phyloP scores from a whole-genome alignment of 2,329 filamentous ascomycete genomes.

The Hymenotorrendiella dingleyae region DNA sequence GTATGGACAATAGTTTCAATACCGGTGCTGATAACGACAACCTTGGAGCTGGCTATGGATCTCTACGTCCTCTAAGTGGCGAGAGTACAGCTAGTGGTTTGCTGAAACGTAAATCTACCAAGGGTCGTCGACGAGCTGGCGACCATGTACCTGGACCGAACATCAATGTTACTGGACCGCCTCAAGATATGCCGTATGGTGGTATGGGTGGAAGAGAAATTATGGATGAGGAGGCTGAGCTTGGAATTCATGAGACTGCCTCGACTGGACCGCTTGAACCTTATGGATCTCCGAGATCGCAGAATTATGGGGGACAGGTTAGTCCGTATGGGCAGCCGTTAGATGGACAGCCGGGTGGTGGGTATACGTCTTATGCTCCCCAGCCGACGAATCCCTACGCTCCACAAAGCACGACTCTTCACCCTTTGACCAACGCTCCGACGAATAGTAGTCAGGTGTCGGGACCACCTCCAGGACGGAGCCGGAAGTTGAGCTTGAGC shows the following conservation, averaged over 20 bases:
- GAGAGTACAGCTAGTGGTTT: conserved; percentile 20
- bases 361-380: conserved; percentile 3
- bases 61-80: conserved; percentile 21
- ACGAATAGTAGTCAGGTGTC: background rate
- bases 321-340: too few species aligned
- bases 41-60: conserved; percentile 10
- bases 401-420: background rate
- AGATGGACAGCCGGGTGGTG: too few species aligned
- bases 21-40: conserved; percentile 14
- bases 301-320: too few species aligned
- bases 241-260: conserved; percentile 14
- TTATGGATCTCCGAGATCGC: background rate
- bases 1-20: conserved; percentile 30
- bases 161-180: conserved; percentile 15
- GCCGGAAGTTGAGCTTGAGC: conserved; percentile 2
- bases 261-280: conserved; percentile 2
- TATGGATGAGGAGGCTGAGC: conserved; percentile 22
- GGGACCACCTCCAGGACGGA: background rate
- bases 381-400: background rate
- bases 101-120: conserved; percentile 25
- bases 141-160: conserved; percentile 18
- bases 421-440: background rate
- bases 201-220: background rate
- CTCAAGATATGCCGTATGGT: conserved; percentile 7
- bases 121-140: conserved; percentile 25